A percentile compares a stretch with the other conserved stretches of the same genome.
Evolutionary conservation across 495 filamentous ascomycete species (phyloP).

Genomic region (Penicillium mononematosum): DNA sequence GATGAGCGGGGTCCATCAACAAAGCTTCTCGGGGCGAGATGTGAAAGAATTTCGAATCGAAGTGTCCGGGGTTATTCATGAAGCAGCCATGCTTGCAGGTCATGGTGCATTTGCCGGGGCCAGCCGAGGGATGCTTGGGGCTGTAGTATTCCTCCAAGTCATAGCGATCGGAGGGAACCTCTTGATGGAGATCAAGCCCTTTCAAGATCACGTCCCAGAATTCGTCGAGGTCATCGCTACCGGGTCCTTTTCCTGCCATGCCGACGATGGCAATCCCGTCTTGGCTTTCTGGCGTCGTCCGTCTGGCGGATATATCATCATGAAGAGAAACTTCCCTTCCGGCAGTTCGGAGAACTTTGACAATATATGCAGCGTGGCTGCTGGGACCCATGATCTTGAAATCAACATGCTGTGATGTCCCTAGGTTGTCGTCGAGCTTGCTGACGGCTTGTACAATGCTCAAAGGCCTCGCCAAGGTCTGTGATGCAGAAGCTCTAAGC

Average conservation of each 20-base stretch:
- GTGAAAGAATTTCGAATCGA: constrained; percentile 28
- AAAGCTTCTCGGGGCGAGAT: constrained; percentile 22
- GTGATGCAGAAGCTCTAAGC: no score
- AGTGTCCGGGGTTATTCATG: constrained; percentile 22
- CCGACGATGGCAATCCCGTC: background rate
- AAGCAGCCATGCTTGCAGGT: constrained; percentile 29
- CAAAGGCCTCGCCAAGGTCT: no score
- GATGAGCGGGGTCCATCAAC: constrained; percentile 29
- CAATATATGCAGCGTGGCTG: no score
- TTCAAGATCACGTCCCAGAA: background rate
- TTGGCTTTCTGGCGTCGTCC: no score
- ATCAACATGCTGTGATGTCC: no score
- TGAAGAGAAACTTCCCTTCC: no score
- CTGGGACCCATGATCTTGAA: no score
- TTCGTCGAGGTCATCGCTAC: background rate
- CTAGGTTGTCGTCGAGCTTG: no score
- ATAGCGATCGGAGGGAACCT: constrained; percentile 35
- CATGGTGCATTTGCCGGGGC: no score
- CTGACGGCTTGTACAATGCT: no score
- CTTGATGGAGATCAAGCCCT: background rate
- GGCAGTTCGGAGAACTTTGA: no score
- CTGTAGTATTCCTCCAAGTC: constrained; percentile 41
- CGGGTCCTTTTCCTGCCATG: background rate
- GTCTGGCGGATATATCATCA: no score
- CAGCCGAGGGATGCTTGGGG: constrained; percentile 27